Conservation (phyloP, 1,139 yeast genomes). For the Kodamaea arcana region DNA sequence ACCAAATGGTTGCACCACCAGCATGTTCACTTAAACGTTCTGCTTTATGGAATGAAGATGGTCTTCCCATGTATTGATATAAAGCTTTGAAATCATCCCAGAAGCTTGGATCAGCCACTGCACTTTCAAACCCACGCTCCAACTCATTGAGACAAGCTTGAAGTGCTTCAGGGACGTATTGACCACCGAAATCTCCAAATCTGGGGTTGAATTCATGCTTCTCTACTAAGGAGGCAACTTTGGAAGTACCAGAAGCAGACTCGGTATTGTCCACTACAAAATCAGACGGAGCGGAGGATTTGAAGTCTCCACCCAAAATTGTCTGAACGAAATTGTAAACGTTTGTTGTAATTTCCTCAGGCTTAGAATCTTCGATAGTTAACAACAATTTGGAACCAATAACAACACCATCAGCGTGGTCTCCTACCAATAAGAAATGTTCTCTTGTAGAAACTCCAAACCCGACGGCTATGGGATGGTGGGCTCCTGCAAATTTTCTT, state of each 20-base stretch:
- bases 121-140: constrained; percentile 81
- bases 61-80: constrained; percentile 90
- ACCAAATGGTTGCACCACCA: constrained; percentile 97
- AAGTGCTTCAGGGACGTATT: constrained; percentile 94
- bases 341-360: constrained; percentile 54
- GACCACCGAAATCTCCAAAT: constrained; percentile 97
- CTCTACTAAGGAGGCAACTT: constrained; percentile 49
- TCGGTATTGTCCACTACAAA: constrained; percentile 24
- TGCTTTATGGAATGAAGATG: constrained; percentile 87
- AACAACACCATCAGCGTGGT: constrained; percentile 87
- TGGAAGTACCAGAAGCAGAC: constrained; percentile 20
- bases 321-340: constrained; percentile 67
- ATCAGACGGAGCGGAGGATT: constrained; percentile 28
- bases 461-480: constrained; percentile 88
- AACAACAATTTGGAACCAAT: constrained; percentile 86
- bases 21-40: constrained; percentile 84
- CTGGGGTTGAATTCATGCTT: constrained; percentile 58
- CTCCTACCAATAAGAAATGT: constrained; percentile 77
- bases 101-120: constrained; percentile 82
- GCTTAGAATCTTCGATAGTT: constrained; percentile 58
- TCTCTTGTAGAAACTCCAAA: constrained; percentile 95
- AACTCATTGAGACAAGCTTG: constrained; percentile 88
- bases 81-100: constrained; percentile 88
- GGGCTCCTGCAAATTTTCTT: constrained; percentile 58
- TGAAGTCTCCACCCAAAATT: constrained; percentile 61